phyloP scores from a whole-genome alignment of 495 filamentous ascomycete genomes.

The Penicillium fimorum region DNA sequence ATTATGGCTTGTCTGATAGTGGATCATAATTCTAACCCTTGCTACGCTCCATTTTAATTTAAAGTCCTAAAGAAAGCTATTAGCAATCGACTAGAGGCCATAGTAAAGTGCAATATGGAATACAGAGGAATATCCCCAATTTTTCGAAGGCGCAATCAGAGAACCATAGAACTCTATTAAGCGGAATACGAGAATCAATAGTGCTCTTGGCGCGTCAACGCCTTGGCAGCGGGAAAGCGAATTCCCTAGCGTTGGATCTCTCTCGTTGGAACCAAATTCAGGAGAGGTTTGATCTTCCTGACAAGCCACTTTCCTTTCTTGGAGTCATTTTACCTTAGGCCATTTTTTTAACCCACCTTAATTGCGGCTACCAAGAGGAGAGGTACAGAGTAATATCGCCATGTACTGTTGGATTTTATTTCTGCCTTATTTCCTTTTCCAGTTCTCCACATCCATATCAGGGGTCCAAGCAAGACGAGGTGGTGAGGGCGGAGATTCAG shows the following conservation, averaged over 20 bases:
- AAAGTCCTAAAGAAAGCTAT: too few relatives aligned
- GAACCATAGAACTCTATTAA: not conserved
- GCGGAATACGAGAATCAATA: not conserved
- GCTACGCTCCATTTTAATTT: too few relatives aligned
- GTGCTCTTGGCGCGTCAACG: not conserved
- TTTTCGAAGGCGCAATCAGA: not conserved
- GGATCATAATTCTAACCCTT: too few relatives aligned
- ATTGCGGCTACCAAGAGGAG: not conserved
- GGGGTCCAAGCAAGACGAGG: not conserved
- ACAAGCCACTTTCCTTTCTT: not conserved
- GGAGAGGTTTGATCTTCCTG: not conserved
- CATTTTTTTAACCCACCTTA: not conserved
- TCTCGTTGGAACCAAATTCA: not conserved
- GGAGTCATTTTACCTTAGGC: not conserved
- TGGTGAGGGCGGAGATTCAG: not conserved
- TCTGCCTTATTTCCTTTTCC: not conserved
- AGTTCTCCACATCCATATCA: not conserved
- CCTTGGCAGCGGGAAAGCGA: not conserved
- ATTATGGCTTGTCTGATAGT: too few relatives aligned
- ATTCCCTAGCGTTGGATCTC: not conserved
- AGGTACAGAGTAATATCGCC: not conserved
- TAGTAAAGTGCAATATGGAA: too few relatives aligned
- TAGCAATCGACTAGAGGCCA: too few relatives aligned
- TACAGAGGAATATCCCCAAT: not conserved
- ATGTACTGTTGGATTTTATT: not conserved